Evolutionary conservation across 2,329 filamentous ascomycete species (phyloP).

Genomic region (Ascochyta fabae): DNA sequence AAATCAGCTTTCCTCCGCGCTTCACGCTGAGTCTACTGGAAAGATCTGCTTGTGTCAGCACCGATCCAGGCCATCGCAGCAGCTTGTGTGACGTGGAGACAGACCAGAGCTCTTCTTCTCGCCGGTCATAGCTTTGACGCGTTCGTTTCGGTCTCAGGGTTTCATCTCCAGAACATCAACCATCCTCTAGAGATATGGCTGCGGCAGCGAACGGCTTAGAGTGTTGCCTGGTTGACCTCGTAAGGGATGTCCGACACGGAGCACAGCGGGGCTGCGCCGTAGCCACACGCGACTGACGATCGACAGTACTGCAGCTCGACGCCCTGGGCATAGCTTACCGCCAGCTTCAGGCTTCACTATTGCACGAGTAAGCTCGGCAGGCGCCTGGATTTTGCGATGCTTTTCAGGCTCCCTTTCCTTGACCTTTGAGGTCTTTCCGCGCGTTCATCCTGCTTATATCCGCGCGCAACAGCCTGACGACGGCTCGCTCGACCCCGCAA

Average conservation of each 20-base stretch:
- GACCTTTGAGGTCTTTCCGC: constrained; percentile 28
- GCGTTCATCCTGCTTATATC: constrained; percentile 1
- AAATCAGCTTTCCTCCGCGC: constrained; percentile 30
- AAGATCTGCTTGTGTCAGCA: constrained; percentile 28
- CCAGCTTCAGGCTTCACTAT: constrained; percentile 36
- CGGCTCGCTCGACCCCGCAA: constrained; percentile 16
- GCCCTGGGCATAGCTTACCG: constrained; percentile 15
- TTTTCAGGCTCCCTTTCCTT: constrained; percentile 38
- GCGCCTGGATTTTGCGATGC: constrained; percentile 39
- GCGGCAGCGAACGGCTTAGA: background rate
- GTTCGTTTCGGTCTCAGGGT: constrained; percentile 23
- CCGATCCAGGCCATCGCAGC: background rate
- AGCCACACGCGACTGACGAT: constrained; percentile 23
- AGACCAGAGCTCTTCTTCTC: constrained; percentile 42
- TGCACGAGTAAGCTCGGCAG: constrained; percentile 13
- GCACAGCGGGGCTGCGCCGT: constrained; percentile 14
- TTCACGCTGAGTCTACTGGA: constrained; percentile 36
- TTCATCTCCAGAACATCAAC: constrained; percentile 20
- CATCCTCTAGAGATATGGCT: constrained; percentile 5
- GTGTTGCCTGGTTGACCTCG: constrained; percentile 13
- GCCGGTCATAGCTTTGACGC: constrained; percentile 32
- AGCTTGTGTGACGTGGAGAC: constrained; percentile 10
- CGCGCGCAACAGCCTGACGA: constrained; percentile 5
- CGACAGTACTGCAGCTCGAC: constrained; percentile 24
- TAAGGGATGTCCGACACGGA: constrained; percentile 10